Evolutionary conservation across 805 yeast genomes (phyloP), one percentile per base, ranked within the genome.

Genomic region (Kodamaea restingae): DNA sequence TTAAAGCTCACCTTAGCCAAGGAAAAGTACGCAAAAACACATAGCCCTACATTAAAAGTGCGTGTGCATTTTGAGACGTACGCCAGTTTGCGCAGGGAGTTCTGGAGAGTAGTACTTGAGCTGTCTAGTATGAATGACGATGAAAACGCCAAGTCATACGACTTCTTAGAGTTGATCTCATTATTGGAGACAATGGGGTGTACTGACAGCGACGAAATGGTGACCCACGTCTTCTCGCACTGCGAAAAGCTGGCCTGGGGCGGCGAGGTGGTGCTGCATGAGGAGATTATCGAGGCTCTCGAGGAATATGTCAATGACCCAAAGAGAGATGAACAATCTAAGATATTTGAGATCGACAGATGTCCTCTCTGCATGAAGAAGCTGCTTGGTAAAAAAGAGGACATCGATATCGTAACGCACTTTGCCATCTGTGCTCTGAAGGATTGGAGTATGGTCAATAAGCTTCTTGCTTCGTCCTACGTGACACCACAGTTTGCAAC

Each of bases 341-440:
- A 73, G 34, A 65, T 81, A 4, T 75, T 86, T 52, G 76, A 72
- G 35, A 69, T 85, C 24, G 77, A 79, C 43, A 73, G 72, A 39
- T 93, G 98, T 55, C 98, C 98, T 0, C 69, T 84, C 8, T 93
- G 98, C 61, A 70, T 73, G 37, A 74, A 75, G 47, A 78, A 82
- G 14, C 63, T 83, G 31, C 66, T 80, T 18, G 60, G 69, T 4
- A 70, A 71, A 38, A 67, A 71, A 39, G 71, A 73, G 40, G 81
- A 81, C 51, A 54, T 74, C 29, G 95, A 88, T 49, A 76, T 86
- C 38, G 76, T 87, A n/a, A 79, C 86, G 1, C 98, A 91, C 63
- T 74, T 90, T 39, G 91, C 96, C 0, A 77, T 87, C 2, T 93
- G 98, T 61, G 80, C 87, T 0, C 78, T 84, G 20, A 80, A 81